phyloP scores from a whole-genome alignment of 768 basidiomycete species.

The Leccinum arenicola region DNA sequence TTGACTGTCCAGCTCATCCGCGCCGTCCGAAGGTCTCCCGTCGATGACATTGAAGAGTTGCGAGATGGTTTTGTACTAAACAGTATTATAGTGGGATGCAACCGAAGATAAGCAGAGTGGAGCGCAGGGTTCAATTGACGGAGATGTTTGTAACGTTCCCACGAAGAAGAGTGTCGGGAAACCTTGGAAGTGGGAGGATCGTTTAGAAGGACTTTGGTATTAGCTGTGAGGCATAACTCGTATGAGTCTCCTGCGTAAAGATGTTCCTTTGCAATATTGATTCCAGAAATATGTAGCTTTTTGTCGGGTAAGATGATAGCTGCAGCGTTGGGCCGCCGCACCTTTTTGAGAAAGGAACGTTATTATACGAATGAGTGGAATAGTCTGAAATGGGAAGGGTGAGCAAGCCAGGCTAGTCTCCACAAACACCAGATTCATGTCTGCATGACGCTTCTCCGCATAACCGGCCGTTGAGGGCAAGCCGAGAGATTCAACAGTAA shows the following conservation, averaged over 20 bases:
- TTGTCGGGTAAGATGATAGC: constrained; percentile 55
- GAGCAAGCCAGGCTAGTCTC: constrained; percentile 71
- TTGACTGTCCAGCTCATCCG: too few relatives aligned
- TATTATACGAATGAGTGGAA: constrained; percentile 13
- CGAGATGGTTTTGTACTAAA: too few relatives aligned
- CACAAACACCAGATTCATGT: constrained; percentile 74
- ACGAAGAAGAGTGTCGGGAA: constrained; percentile 40
- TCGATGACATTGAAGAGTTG: too few relatives aligned
- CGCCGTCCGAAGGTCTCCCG: too few relatives aligned
- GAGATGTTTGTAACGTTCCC: constrained; percentile 72
- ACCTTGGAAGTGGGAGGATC: constrained; percentile 21
- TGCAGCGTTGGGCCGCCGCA: constrained; percentile 16
- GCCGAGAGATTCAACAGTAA: constrained; percentile 58
- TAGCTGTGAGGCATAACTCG: constrained; percentile 87
- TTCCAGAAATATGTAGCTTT: constrained; percentile 60
- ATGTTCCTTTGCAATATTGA: constrained; percentile 66
- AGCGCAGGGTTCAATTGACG: constrained; percentile 84
- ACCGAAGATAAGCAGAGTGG: constrained; percentile 76
- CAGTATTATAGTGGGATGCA: constrained; percentile 76
- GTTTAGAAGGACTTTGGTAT: constrained; percentile 54
- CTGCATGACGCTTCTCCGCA: constrained; percentile 48
- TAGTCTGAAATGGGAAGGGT: constrained; percentile 9
- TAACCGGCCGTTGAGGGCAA: constrained; percentile 37
- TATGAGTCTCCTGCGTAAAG: constrained; percentile 88
- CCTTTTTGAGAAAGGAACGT: constrained; percentile 26